These are phyloP conservation scores for Tetrahymena thermophila DNA, from an alignment of 73 alveolate genomes.

Conservation along the genomic window DNA sequence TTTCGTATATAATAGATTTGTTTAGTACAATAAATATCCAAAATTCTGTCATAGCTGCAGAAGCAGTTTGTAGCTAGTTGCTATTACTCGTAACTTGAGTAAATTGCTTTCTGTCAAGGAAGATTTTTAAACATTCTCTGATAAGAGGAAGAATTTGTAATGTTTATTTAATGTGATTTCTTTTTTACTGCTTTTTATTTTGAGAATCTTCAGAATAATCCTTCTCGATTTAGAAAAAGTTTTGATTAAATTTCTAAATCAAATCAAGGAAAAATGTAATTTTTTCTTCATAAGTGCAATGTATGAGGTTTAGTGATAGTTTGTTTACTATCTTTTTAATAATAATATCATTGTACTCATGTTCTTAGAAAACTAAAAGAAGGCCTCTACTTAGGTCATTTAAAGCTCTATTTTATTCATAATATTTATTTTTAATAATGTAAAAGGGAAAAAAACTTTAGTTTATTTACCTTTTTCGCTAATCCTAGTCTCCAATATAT, in stretches of 20 bases:
- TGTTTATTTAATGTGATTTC: not conserved
- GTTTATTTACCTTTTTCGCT: conserved; percentile 13
- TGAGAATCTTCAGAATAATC: not conserved
- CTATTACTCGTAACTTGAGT: not conserved
- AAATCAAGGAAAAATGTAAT: not conserved
- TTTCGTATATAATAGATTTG: not conserved
- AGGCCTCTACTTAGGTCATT: not conserved
- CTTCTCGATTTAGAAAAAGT: not conserved
- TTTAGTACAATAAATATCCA: not conserved
- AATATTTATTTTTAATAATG: too few species aligned
- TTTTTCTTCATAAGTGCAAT: not conserved
- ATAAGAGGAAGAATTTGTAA: not conserved
- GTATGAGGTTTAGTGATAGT: not conserved
- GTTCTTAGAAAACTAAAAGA: not conserved
- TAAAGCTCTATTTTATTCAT: not conserved
- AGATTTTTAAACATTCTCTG: not conserved
- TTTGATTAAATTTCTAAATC: not conserved
- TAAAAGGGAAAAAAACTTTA: not conserved
- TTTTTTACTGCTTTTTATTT: not conserved
- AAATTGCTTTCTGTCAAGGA: not conserved
- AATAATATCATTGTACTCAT: not conserved
- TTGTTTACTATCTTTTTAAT: not conserved
- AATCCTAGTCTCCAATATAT: not conserved
- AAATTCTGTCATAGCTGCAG: not conserved
- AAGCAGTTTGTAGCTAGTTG: not conserved